Evolutionary conservation across 2,329 filamentous ascomycete species (phyloP), one percentile per base, ranked within the genome.

Genomic region (Sarocladium kiliense): DNA sequence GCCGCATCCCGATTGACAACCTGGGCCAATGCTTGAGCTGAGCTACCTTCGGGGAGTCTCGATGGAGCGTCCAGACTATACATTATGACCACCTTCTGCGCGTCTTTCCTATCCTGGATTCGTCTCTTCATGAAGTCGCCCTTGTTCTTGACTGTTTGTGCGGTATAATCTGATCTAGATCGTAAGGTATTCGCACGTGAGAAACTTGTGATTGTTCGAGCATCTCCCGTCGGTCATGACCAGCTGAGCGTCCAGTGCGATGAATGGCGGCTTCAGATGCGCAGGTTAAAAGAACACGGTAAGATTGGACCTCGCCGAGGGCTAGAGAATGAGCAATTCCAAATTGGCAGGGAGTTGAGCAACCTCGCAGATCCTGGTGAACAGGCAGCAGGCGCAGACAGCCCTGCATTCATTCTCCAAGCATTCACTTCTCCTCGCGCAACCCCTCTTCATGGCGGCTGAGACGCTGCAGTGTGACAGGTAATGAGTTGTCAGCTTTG

Each of bases 1-100:
- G 18, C 55, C 6, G 55, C 45, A 12, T 58, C 23, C 5, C 58
- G 39, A 10, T 54, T 18, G 11, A 62, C 19, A 3, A 60, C 36
- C 10, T 55, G 49, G n/a, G 51, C 36, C 7, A 58, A 34, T 56
- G 37, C 1, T 59, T 32, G 44, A 10, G 25, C 44, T 7, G 44
- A 27, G 41, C 41, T 44, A 19, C 18, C 23, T 32, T 49, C 44
- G 16, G 44, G 23, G 9, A 49, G 5, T 16, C 44, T 27, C 3
- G 12, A 10, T 19, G 44, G 23, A 5, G 44, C 44, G n/a, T 49
- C 44, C 10, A 49, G 44, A 18, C 44, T n/a, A 19, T 49, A 49
- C 44, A 32, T 49, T 6, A 49, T 25, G 12, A 49, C 44, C 44
- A 32, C 23, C 26, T 32, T 27, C 18, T 49, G 23, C 5, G 26